Evolutionary conservation across 331 rosid genomes (phyloP), one percentile per base, ranked within the genome.

Genomic region (Spiraea crenata): DNA sequence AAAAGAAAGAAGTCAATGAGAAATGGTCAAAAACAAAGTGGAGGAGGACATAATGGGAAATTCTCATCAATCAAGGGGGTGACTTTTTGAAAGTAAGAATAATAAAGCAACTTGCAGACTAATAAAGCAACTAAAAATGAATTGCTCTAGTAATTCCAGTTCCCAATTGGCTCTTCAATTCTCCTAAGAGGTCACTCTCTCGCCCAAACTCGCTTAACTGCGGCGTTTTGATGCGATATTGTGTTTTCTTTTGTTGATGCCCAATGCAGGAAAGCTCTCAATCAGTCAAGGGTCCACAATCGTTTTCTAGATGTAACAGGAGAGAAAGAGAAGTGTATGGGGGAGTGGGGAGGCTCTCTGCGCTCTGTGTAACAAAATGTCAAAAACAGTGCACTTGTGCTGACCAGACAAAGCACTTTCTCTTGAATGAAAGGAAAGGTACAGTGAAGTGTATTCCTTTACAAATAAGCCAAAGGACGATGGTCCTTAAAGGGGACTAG

Each of bases 371-470:
- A 25, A 25, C 31, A 25, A 25, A 25, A 25, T 25, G 31, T 25
- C 31, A 25, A 25, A 25, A 67, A 70, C 45, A 80, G 73, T 47
- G 70, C 71, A 45, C 73, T 73, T 71, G 78, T 73, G 88, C 83
- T 81, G 88, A 84, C 83, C 85, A 79, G 70, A 77, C 84, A 81
- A 69, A 79, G 81, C 89, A 84, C 86, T 81, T 79, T 57, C 69
- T 69, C 57, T 79, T 66, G 69, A 69, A 74, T 71, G 77, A 84
- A 81, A 70, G 90, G 64, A 80, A 69, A 56, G 64, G 76, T 58
- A 83, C 35, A 54, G 76, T 65, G 67, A 67, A 79, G 78, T 71
- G 80, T 55, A 79, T 74, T 76, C 40, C 76, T 66, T 80, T 80
- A 77, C 76, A 17, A 80, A 74, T 82, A 76, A 83, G 76, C 89